These are phyloP conservation scores for Cryptosporidium bovis DNA, from an alignment of 169 alveolate species.

Conservation along the genomic window DNA sequence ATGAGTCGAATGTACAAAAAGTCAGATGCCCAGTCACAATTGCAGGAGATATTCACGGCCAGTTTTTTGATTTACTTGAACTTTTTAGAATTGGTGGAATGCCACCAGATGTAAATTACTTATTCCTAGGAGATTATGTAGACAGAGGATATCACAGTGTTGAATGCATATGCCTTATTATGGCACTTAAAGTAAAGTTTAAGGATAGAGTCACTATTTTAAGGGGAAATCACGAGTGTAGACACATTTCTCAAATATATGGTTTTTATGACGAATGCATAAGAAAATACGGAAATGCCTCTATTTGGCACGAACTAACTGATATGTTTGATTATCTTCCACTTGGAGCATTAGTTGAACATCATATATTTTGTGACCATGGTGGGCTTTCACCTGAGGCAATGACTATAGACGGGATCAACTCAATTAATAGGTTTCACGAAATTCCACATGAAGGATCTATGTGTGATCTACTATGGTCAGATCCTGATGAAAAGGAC, in stretches of 20 bases:
- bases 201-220: constrained; percentile 91
- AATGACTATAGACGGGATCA: constrained; percentile 92
- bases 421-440: constrained; percentile 82
- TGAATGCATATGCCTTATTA: constrained; percentile 92
- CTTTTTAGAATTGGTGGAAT: constrained; percentile 91
- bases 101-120: constrained; percentile 96
- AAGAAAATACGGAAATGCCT: constrained; percentile 94
- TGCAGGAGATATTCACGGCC: constrained; percentile 98
- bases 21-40: constrained; percentile 93
- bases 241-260: constrained; percentile 93
- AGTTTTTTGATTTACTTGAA: constrained; percentile 95
- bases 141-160: constrained; percentile 97
- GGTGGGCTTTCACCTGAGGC: constrained; percentile 97
- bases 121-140: constrained; percentile 98
- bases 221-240: constrained; percentile 97
- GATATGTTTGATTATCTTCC: constrained; percentile 96
- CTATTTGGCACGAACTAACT: constrained; percentile 95
- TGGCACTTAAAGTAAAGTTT: constrained; percentile 92
- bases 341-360: constrained; percentile 95
- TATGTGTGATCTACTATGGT: constrained; percentile 98
- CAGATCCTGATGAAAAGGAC: constrained; percentile 95
- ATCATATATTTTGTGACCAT: constrained; percentile 94
- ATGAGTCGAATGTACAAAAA: constrained; percentile 88
- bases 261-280: constrained; percentile 98
- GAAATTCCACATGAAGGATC: constrained; percentile 99